phyloP scores from a whole-genome alignment of 805 yeast genomes.

The Wickerhamiella galacta region DNA sequence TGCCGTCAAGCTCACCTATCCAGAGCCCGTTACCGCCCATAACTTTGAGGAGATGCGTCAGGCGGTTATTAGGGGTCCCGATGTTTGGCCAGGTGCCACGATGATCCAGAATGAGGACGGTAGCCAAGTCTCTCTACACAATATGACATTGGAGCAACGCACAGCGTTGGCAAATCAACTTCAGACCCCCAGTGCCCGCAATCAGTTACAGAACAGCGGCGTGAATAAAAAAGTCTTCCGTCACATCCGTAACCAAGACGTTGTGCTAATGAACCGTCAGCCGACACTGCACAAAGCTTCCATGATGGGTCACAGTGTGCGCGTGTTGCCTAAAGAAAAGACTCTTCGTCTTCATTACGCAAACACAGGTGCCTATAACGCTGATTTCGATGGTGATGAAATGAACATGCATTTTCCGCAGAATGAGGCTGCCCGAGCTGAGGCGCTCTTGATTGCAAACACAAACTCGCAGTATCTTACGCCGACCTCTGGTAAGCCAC shows the following conservation, averaged over 20 bases:
- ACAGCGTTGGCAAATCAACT: constrained; percentile 89
- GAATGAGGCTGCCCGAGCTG: constrained; percentile 92
- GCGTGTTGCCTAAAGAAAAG: constrained; percentile 94
- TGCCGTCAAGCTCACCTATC: constrained; percentile 87
- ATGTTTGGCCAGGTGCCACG: constrained; percentile 96
- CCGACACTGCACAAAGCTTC: constrained; percentile 98
- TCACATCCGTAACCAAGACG: constrained; percentile 88
- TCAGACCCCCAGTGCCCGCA: constrained; percentile 51
- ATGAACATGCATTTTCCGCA: constrained; percentile 99
- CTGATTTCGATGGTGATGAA: constrained; percentile 98
- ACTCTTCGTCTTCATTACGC: constrained; percentile 94
- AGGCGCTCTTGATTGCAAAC: constrained; percentile 85
- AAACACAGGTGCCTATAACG: constrained; percentile 96
- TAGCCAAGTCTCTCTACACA: constrained; percentile 56
- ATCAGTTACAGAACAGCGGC: constrained; percentile 18
- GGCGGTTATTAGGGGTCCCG: constrained; percentile 96
- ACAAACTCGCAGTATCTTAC: constrained; percentile 96
- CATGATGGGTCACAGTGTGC: constrained; percentile 98
- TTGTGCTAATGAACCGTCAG: constrained; percentile 96
- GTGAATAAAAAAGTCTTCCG: constrained; percentile 86
- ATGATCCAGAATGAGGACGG: constrained; percentile 96
- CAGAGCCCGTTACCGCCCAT: constrained; percentile 92
- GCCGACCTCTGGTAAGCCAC: constrained; percentile 96
- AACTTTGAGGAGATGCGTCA: constrained; percentile 80
- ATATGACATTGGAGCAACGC: constrained; percentile 87